phyloP scores from a whole-genome alignment of 768 basidiomycete genomes.

The Zangia roseola region DNA sequence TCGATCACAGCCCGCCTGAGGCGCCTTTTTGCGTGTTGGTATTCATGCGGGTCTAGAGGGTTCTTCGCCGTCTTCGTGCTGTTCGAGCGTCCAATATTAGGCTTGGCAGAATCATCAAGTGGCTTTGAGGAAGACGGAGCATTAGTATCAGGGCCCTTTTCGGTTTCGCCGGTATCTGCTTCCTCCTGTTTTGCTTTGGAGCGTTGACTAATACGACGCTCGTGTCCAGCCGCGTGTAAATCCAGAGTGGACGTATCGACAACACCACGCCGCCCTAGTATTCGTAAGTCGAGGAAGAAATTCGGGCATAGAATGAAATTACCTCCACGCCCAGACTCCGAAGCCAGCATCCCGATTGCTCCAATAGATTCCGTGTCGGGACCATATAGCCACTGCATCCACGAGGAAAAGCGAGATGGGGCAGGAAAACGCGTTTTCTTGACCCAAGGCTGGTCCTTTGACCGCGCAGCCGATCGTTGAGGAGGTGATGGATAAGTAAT shows the following conservation, averaged over 20 bases:
- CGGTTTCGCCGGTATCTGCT: background rate
- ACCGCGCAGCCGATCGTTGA: slow-evolving; percentile 11
- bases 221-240: background rate
- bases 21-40: no score
- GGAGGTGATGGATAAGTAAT: background rate
- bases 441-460: slow-evolving; percentile 9
- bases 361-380: background rate
- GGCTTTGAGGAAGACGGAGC: background rate
- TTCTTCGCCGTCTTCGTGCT: slow-evolving; percentile 4
- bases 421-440: slow-evolving; percentile 3
- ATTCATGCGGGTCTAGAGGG: slow-evolving; percentile 49
- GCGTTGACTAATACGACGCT: background rate
- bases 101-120: background rate
- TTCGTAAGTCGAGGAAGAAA: background rate
- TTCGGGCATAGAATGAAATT: background rate
- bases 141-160: background rate
- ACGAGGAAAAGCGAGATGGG: background rate
- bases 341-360: slow-evolving; percentile 1
- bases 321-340: slow-evolving; percentile 22
- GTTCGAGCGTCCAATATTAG: background rate
- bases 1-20: no score
- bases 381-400: background rate
- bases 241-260: background rate
- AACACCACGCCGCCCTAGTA: background rate
- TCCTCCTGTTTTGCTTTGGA: background rate